Percentiles rank a stretch among this genome's conserved stretches.
phyloP scores from a whole-genome alignment of 2,329 filamentous ascomycete genomes.

The Colletotrichum gloeosporioides region DNA sequence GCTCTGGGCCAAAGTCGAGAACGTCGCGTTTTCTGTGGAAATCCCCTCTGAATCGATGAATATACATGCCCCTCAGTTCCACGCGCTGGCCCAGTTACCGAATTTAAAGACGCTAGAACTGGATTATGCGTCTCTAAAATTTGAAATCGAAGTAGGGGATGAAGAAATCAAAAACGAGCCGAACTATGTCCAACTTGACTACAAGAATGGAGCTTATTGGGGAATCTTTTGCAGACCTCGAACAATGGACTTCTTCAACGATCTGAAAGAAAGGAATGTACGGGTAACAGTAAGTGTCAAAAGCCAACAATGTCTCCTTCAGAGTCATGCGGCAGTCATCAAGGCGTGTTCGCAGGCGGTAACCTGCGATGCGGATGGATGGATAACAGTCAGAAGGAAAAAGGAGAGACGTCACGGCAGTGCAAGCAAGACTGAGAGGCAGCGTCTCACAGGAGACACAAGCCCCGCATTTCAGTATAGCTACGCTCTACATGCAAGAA shows the following conservation, averaged over 20 bases:
- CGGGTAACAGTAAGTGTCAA: not conserved
- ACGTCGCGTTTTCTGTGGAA: not conserved
- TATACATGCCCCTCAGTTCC: not conserved
- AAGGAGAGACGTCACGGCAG: not conserved
- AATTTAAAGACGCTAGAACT: not conserved
- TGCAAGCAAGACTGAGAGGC: not conserved
- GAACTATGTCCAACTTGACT: not conserved
- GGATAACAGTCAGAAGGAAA: not conserved
- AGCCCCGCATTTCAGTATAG: not conserved
- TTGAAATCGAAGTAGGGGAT: not conserved
- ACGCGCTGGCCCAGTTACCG: not conserved
- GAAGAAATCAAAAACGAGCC: not conserved
- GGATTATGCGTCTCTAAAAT: not conserved
- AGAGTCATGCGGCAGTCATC: not conserved
- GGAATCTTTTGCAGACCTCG: not conserved
- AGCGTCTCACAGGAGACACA: not conserved
- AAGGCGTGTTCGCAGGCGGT: not conserved
- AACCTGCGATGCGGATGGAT: not conserved
- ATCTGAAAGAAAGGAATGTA: not conserved
- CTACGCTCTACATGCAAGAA: not conserved
- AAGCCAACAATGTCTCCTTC: not conserved
- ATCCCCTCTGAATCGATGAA: not conserved
- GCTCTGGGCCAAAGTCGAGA: not conserved
- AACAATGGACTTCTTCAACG: not conserved
- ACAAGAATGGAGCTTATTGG: not conserved